Percentiles rank a stretch among this genome's conserved stretches.
These are phyloP conservation scores for Apiospora arundinis DNA, from an alignment of 2,329 filamentous ascomycete genomes.

Conservation along the genomic window DNA sequence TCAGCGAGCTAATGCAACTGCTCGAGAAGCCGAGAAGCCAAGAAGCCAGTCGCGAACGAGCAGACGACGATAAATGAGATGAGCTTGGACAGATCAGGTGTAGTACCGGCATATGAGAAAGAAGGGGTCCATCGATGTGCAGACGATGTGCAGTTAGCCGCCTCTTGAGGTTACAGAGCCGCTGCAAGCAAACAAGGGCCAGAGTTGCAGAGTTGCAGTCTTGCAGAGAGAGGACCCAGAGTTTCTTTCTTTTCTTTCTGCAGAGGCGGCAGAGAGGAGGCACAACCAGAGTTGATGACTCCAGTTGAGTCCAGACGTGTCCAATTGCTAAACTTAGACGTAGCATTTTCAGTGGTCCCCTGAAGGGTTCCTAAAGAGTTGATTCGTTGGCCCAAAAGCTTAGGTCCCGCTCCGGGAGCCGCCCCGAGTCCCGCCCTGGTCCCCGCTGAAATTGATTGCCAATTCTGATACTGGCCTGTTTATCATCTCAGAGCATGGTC, in stretches of 20 bases:
- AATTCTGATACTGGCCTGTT: slow-evolving; percentile 17
- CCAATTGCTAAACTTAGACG: slow-evolving; percentile 9
- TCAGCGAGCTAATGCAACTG: too few species aligned
- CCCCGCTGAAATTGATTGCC: not conserved
- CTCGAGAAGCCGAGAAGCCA: too few species aligned
- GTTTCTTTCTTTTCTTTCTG: too few species aligned
- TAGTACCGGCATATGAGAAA: slow-evolving; percentile 3
- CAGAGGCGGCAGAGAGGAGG: too few species aligned
- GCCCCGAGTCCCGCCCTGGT: slow-evolving; percentile 4
- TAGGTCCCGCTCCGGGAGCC: slow-evolving; percentile 9
- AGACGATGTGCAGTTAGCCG: not conserved
- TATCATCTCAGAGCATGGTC: slow-evolving; percentile 9
- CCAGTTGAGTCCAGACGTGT: not conserved
- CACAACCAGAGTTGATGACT: not conserved
- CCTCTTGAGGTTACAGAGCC: too few species aligned
- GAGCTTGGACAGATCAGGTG: not conserved
- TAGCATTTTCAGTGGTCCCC: not conserved
- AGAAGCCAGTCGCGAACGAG: too few species aligned
- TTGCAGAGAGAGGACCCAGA: too few species aligned
- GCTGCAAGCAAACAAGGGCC: not conserved
- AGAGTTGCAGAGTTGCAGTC: too few species aligned
- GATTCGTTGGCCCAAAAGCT: not conserved
- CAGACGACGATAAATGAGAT: not conserved
- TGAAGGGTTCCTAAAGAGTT: too few species aligned
- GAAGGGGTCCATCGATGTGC: not conserved